phyloP scores from a whole-genome alignment of 2,329 filamentous ascomycete species.

The Pseudodiploospora longispora region DNA sequence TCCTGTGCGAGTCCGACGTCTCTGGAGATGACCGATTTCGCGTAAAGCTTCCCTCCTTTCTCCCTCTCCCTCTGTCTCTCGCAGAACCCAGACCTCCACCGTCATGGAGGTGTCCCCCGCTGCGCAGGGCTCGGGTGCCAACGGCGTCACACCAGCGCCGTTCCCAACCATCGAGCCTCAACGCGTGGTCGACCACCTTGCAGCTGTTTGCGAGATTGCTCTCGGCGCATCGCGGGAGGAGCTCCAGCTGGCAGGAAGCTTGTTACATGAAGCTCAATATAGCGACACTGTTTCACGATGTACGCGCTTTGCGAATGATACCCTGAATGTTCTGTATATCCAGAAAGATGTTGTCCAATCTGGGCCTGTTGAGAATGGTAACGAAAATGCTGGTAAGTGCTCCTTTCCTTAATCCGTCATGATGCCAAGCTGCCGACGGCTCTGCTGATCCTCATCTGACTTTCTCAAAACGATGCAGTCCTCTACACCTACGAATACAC shows the following conservation, averaged over 20 bases:
- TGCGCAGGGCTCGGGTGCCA: slow-evolving; percentile 37
- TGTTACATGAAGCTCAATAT: slow-evolving; percentile 66
- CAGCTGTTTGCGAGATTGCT: slow-evolving; percentile 61
- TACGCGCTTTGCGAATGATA: slow-evolving; percentile 79
- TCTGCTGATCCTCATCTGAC: slow-evolving; percentile 8
- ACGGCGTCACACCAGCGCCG: slow-evolving; percentile 27
- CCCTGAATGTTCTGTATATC: slow-evolving; percentile 82
- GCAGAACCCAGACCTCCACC: slow-evolving; percentile 6
- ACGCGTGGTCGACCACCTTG: slow-evolving; percentile 63
- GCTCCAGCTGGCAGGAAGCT: slow-evolving; percentile 70
- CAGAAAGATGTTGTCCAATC: slow-evolving; percentile 67
- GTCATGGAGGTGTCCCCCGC: slow-evolving; percentile 47
- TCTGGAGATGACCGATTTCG: slow-evolving; percentile 22
- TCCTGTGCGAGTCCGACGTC: slow-evolving; percentile 7
- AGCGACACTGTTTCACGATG: slow-evolving; percentile 81
- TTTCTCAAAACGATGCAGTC: slow-evolving; percentile 19
- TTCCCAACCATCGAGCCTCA: slow-evolving; percentile 58
- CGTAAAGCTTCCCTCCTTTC: slow-evolving; percentile 12
- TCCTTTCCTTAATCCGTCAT: neutral
- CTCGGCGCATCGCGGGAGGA: slow-evolving; percentile 70
- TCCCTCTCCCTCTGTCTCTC: slow-evolving; percentile 4
- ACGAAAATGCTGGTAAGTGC: slow-evolving; percentile 28
- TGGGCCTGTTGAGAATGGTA: slow-evolving; percentile 35
- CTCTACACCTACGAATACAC: slow-evolving; percentile 62
- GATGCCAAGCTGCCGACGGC: neutral